phyloP scores from a whole-genome alignment of 192 early-diverging fungal genomes.

The Globomyces pollinis-pini region DNA sequence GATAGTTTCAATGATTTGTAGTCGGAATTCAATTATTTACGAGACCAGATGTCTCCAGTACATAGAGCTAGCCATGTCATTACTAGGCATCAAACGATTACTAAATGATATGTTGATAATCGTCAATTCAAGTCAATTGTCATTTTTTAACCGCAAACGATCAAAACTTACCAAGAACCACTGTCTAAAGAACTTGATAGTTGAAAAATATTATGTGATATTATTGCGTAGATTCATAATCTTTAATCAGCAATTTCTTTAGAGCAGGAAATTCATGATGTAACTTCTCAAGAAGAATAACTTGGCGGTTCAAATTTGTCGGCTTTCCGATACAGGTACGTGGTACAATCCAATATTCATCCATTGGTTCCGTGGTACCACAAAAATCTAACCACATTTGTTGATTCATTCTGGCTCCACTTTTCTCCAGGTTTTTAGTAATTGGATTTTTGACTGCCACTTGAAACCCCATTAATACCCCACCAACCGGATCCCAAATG shows the following conservation, averaged over 20 bases:
- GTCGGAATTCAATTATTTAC: too few species aligned
- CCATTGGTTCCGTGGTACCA: neutral
- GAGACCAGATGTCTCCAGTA: too few species aligned
- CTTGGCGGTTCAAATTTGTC: neutral
- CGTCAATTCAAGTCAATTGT: too few species aligned
- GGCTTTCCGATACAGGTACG: neutral
- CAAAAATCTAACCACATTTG: neutral
- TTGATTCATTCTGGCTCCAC: neutral
- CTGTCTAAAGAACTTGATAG: too few species aligned
- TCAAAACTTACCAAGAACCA: too few species aligned
- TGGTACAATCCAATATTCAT: neutral
- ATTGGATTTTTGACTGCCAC: constrained; percentile 13
- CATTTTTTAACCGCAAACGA: too few species aligned
- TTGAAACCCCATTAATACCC: constrained; percentile 8
- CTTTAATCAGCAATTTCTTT: neutral
- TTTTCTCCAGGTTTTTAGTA: constrained; percentile 6
- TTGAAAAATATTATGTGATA: too few species aligned
- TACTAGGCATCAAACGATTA: too few species aligned
- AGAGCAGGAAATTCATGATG: constrained; percentile 9
- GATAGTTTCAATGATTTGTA: too few species aligned
- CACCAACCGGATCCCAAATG: constrained; percentile 10
- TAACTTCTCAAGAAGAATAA: constrained; percentile 9
- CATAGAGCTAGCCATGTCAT: too few species aligned
- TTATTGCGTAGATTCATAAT: too few species aligned
- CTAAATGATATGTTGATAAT: too few species aligned